Base-by-base conservation (phyloP, 495 filamentous ascomycete genomes). In the Aspergillus cavernicola region DNA sequence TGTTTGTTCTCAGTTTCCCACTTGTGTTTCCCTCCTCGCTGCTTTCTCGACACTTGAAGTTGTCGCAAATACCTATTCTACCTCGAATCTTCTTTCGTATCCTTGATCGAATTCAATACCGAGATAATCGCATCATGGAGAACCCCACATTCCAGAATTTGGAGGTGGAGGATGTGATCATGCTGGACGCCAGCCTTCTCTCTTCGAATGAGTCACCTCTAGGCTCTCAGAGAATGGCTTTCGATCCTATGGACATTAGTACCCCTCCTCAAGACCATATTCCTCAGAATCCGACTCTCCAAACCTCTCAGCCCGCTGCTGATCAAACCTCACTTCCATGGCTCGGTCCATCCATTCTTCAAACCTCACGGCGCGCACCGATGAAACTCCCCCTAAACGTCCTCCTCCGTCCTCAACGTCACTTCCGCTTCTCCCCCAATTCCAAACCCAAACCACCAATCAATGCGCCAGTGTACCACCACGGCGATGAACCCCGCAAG, bases 221-320 rank as follows among this genome's bases (percentile, higher is more conserved):
- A 5, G 40, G 20, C 4, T 2, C 18, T 18, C 11, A n/a, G 12
- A 40, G 46, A 37, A 8, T 6, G 13, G 13, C 26, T 16, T 43
- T 40, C 26, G 57, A 58, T 54, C 55, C 57, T 6, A 64, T 60
- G 61, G 55, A 64, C 24, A 57, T 59, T 20, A 47, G 39, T 28
- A 43, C 55, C 16, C 16, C 50, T 37, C 31, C 52, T 10, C 23
- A 9, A 9, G 24, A 44, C 8, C 15, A 32, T 3, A 18, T 19
- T 19, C 41, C 41, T 8, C n/a, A 6, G 15, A 24, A 9, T 11
- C 13, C 10, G 24, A 31, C n/a, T n/a, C n/a, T n/a, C n/a, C n/a
- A 44, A 28, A 33, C 16, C 16, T 18, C 16, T n/a, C 15, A 7
- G 13, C 20, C 44, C 20, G 51, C 42, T 4, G 41, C 46, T 20